Percentiles rank a stretch among this genome's conserved stretches.
These are phyloP conservation scores for Fraxinus velutina DNA, from an alignment of 305 asterid species.

Conservation along the genomic window DNA sequence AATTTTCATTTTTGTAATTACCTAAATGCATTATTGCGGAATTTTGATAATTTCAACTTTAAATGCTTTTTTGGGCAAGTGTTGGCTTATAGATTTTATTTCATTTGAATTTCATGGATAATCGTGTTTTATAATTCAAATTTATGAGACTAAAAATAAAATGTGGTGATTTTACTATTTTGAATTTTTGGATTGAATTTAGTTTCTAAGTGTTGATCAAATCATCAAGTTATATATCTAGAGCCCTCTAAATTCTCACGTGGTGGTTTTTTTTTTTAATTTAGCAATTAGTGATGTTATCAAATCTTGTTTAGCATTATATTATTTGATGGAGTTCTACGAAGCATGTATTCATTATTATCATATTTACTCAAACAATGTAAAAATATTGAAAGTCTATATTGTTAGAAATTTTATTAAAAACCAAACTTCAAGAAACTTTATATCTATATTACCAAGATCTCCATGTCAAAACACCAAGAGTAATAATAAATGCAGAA, in stretches of 20 bases:
- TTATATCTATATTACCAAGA: too few species aligned
- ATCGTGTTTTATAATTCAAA: neutral
- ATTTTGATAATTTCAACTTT: neutral
- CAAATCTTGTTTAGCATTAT: neutral
- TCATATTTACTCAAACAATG: neutral
- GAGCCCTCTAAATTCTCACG: neutral
- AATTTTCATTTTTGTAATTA: too few species aligned
- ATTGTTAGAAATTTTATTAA: too few species aligned
- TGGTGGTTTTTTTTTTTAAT: too few species aligned
- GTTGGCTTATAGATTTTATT: neutral
- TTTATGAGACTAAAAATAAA: neutral
- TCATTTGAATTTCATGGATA: neutral
- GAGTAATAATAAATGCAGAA: too few species aligned
- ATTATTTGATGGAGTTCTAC: neutral
- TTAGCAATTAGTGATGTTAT: neutral
- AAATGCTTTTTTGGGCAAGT: neutral
- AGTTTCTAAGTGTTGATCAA: neutral
- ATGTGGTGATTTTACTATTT: neutral
- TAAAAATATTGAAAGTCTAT: neutral
- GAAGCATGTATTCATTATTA: too few species aligned
- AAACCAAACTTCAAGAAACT: too few species aligned
- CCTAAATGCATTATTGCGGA: too few species aligned
- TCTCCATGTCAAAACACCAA: too few species aligned
- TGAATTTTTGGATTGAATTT: neutral
- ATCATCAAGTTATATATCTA: neutral